Evolutionary conservation across 441 rosid genomes (phyloP), one percentile per base, ranked within the genome.

Genomic region (Gossypium gossypioides): DNA sequence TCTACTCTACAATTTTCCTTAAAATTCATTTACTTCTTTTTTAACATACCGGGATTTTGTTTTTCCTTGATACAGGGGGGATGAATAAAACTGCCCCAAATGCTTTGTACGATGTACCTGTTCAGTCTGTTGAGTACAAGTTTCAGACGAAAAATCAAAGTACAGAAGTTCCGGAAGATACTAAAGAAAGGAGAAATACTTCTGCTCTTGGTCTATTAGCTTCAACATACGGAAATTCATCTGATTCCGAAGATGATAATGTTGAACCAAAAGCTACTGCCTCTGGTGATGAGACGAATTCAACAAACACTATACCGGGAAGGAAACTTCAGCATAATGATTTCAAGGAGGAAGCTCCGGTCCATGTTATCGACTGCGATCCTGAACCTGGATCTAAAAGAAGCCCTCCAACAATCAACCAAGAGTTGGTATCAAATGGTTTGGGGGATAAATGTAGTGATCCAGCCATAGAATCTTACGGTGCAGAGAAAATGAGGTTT

Each of bases 211-310:
- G 91, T 58, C 76, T 96, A 21, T 84, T 96, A 71, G 99, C 93
- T 80, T 81, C 83, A 74, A 83, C 82, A 54, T 96, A 93, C 77
- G 96, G 96, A 77, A 82, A 89, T 77, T 93, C 97, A 65, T 93
- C 99, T 0, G 98, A 96, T 76, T 93, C 98, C 2, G 99, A 96
- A 73, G 92, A 93, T 68, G 96, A 89, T 25, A 81, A 69, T 55
- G 78, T 74, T 72, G 87, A 83, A 68, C 74, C 75, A 13, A 81
- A 82, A 76, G 75, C 55, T 76, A 55, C 84, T 57, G 54, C 61
- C 73, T 57, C 12, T 65, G 75, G 61, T 40, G 81, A 74, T 71
- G 82, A 80, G 76, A 78, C 64, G 64, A 22, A 71, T 61, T 37
- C 57, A 62, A 48, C 73, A 66, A 72, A 75, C 61, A 42, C 66